Evolutionary conservation across 225 moss, liverwort and hornwort genomes (phyloP).

Genomic region (Asterella californica): DNA sequence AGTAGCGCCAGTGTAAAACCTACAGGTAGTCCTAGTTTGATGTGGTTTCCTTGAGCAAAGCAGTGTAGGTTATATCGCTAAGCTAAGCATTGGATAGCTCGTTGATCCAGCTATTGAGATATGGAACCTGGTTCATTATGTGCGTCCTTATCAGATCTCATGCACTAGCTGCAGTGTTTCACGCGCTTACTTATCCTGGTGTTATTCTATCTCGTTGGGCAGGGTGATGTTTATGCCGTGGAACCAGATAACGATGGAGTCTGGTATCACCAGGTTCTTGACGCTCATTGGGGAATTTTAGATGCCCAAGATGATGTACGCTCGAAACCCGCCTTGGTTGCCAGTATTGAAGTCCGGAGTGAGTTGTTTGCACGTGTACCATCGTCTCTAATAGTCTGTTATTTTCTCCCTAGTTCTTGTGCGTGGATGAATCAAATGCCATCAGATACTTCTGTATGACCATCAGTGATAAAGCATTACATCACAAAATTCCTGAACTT

Average conservation of each 20-base stretch:
- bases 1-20: no score
- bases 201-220: constrained; percentile 13
- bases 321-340: not conserved
- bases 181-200: not conserved
- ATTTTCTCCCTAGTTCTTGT: not conserved
- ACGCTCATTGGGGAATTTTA: constrained; percentile 84
- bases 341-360: not conserved
- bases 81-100: no score
- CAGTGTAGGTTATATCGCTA: no score
- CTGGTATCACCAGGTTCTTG: constrained; percentile 91
- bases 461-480: no score
- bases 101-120: no score
- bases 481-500: no score
- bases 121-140: no score
- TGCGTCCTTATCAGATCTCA: not conserved
- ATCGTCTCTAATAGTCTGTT: constrained; percentile 2
- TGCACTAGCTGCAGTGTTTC: not conserved
- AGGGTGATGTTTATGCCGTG: constrained; percentile 97
- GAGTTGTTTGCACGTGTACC: not conserved
- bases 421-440: not conserved
- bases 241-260: constrained; percentile 87
- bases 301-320: constrained; percentile 64
- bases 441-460: no score
- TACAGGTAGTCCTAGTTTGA: not conserved
- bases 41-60: not conserved